Conservation (phyloP, 208 protist genomes). For the Wallacemonas sp. region DNA sequence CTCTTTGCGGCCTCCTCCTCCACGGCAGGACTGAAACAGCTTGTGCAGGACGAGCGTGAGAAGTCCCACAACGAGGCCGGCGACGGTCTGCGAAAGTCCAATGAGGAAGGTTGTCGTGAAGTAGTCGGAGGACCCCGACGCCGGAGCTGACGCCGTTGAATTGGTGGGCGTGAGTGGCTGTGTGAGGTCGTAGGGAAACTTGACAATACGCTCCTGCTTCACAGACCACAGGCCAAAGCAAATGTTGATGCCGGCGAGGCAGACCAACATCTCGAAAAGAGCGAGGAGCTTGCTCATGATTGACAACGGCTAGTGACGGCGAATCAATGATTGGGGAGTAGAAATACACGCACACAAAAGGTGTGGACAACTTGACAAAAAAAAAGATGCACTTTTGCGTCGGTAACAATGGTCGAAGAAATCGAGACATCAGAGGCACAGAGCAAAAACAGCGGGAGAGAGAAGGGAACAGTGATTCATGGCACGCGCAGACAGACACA, state of each 20-base stretch:
- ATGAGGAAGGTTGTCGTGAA: conserved; percentile 33
- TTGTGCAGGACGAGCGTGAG: conserved; percentile 17
- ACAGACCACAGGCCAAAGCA: conserved; percentile 86
- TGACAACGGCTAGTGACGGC: too few species aligned
- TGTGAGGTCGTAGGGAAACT: conserved; percentile 53
- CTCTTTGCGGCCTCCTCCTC: conserved; percentile 3
- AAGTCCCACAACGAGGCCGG: conserved; percentile 26
- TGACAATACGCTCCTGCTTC: conserved; percentile 83
- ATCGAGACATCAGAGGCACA: too few species aligned
- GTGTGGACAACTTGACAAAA: too few species aligned
- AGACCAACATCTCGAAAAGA: conserved; percentile 61
- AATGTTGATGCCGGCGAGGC: conserved; percentile 73
- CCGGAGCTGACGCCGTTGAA: not conserved
- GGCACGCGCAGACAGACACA: too few species aligned
- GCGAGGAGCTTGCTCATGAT: conserved; percentile 18
- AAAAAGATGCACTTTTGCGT: too few species aligned
- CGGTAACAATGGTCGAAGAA: too few species aligned
- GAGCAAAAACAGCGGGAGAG: too few species aligned
- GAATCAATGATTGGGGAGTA: too few species aligned
- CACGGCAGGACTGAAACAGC: not conserved
- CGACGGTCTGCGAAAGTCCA: conserved; percentile 28
- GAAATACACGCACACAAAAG: too few species aligned
- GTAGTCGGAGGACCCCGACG: conserved; percentile 10
- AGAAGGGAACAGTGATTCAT: too few species aligned
- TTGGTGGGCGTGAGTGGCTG: too few species aligned